phyloP scores from a whole-genome alignment of 2,329 filamentous ascomycete genomes.

The Magnaporthiopsis rhizophila region DNA sequence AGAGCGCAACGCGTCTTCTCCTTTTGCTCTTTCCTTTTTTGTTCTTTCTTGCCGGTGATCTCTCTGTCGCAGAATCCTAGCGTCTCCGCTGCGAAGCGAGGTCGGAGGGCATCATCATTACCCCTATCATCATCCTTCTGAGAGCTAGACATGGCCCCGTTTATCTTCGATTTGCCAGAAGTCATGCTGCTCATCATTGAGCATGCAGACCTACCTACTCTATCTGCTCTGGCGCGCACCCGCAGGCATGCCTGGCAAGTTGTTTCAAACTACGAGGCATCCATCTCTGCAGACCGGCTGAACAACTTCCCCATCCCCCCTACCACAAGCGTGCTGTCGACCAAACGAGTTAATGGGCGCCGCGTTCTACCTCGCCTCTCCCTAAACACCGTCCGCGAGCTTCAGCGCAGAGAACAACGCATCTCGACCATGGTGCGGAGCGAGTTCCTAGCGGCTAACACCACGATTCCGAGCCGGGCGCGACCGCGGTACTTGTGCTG shows the following conservation, averaged over 20 bases:
- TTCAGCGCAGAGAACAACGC: conserved; percentile 2
- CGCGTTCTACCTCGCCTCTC: background rate
- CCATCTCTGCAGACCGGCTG: background rate
- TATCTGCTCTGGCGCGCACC: conserved; percentile 6
- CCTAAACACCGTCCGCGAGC: background rate
- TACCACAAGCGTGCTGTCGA: conserved; percentile 1
- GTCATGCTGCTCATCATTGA: background rate
- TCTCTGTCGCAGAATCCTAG: background rate
- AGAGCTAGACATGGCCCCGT: background rate
- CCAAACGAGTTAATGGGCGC: background rate
- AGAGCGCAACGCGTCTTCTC: background rate
- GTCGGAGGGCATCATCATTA: background rate
- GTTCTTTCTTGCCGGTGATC: background rate
- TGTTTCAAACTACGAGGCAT: conserved; percentile 1
- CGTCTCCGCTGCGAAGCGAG: background rate
- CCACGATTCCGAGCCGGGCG: background rate
- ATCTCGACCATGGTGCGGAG: background rate
- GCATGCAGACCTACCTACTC: conserved; percentile 1
- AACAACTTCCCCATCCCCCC: background rate
- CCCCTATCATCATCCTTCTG: background rate
- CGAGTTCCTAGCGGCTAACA: conserved; percentile 1
- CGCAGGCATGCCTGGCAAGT: background rate
- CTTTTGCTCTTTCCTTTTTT: background rate
- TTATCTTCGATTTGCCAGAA: background rate
- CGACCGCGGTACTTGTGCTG: conserved; percentile 4